Conservation (phyloP, 208 protist genomes). For the Zelonia costaricensis region DNA sequence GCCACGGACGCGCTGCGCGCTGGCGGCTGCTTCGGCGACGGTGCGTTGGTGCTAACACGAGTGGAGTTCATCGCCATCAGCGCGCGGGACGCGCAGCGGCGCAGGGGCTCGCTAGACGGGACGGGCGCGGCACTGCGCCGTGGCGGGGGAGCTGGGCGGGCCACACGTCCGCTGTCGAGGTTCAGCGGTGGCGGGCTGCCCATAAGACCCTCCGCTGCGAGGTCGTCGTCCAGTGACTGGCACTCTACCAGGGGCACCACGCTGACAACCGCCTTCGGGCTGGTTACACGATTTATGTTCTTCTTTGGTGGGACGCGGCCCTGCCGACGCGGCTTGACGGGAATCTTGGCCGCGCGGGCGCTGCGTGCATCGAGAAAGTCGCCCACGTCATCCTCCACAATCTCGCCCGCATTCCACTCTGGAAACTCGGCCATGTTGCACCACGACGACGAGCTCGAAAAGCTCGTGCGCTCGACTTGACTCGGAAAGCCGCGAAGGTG, state of each 20-base stretch:
- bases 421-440: slow-evolving; percentile 9
- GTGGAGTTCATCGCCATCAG: too few relatives aligned
- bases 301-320: slow-evolving; percentile 34
- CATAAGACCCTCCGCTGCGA: slow-evolving; percentile 7
- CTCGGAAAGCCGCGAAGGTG: not conserved
- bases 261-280: slow-evolving; percentile 10
- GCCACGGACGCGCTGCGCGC: too few relatives aligned
- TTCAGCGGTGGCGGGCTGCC: not conserved
- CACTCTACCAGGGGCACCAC: slow-evolving; percentile 22
- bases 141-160: too few relatives aligned
- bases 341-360: slow-evolving; percentile 13
- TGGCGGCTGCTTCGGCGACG: too few relatives aligned
- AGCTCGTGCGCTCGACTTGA: not conserved
- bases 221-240: slow-evolving; percentile 27
- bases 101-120: too few relatives aligned
- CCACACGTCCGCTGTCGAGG: not conserved
- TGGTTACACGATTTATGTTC: not conserved
- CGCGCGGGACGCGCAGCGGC: too few relatives aligned
- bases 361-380: slow-evolving; percentile 33
- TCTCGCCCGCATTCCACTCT: slow-evolving; percentile 34
- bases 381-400: slow-evolving; percentile 43
- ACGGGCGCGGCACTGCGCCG: too few relatives aligned
- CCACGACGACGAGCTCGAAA: not conserved
- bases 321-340: slow-evolving; percentile 10
- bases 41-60: too few relatives aligned